A percentile compares a stretch with the other conserved stretches of the same genome.
Conservation (phyloP, 1,284 basidiomycete genomes). For the Microbotryum lychnidis-dioicae region DNA sequence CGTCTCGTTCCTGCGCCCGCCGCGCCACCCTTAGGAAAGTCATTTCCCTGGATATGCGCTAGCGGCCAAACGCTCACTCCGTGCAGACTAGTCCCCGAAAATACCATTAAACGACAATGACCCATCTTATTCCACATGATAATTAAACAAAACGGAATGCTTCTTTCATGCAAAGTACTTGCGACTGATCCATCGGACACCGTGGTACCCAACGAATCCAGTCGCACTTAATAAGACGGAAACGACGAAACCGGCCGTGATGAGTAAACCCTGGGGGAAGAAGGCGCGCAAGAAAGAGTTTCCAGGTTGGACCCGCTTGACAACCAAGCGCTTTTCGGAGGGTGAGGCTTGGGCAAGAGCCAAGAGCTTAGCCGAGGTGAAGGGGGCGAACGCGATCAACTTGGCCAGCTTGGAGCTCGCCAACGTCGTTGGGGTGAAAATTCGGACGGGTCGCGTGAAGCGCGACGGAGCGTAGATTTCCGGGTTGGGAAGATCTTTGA, state of each 20-base stretch:
- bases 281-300: conserved; percentile 5
- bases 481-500: not conserved
- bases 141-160: no score
- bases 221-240: not conserved
- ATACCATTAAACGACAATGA: no score
- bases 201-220: not conserved
- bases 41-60: no score
- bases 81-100: no score
- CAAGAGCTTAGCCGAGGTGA: conserved; percentile 6
- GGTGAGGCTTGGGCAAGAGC: not conserved
- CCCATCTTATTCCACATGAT: no score
- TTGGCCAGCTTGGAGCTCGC: not conserved
- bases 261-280: conserved; percentile 11
- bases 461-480: not conserved
- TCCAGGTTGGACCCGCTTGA: not conserved
- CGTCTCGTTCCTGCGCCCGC: no score
- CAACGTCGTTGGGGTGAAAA: not conserved
- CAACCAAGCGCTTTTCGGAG: not conserved
- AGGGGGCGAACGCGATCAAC: conserved; percentile 2
- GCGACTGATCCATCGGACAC: no score
- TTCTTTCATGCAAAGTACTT: no score
- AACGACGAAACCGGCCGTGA: conserved; percentile 3
- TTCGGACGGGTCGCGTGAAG: not conserved
- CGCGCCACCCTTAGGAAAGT: no score
- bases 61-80: no score